Conservation (phyloP, 495 filamentous ascomycete genomes). For the Melanomma pulvis-pyrius region DNA sequence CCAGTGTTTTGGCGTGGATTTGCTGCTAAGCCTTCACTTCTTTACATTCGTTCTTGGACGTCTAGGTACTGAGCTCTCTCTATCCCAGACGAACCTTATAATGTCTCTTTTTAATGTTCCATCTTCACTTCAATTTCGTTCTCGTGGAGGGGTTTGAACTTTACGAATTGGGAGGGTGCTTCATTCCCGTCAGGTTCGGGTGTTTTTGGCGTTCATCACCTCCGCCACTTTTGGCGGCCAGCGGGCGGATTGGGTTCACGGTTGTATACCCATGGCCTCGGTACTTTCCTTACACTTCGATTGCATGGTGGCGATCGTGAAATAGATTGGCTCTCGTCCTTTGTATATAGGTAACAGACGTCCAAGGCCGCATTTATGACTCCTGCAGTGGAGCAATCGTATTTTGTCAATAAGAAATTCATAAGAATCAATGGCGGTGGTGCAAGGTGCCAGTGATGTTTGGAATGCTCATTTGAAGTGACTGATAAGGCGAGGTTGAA, state of each 20-base stretch:
- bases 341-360: slow-evolving; percentile 18
- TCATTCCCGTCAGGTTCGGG: background rate
- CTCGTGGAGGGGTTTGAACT: background rate
- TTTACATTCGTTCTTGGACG: slow-evolving; percentile 2
- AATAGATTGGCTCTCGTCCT: slow-evolving; percentile 20
- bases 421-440: background rate
- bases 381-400: slow-evolving; percentile 4
- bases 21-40: background rate
- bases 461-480: too few relatives aligned
- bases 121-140: background rate
- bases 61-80: background rate
- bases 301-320: slow-evolving; percentile 1
- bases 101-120: background rate
- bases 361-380: background rate
- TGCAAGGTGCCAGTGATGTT: background rate
- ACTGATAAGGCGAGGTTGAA: background rate
- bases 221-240: background rate
- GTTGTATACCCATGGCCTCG: slow-evolving; percentile 33
- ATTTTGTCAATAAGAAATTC: slow-evolving; percentile 6
- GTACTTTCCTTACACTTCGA: slow-evolving; percentile 3
- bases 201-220: background rate
- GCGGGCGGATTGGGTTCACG: slow-evolving; percentile 12
- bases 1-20: background rate
- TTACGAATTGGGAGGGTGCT: background rate
- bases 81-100: background rate